Base-by-base conservation (phyloP, 176 grass and related monocot genomes). In the Cocos nucifera region DNA sequence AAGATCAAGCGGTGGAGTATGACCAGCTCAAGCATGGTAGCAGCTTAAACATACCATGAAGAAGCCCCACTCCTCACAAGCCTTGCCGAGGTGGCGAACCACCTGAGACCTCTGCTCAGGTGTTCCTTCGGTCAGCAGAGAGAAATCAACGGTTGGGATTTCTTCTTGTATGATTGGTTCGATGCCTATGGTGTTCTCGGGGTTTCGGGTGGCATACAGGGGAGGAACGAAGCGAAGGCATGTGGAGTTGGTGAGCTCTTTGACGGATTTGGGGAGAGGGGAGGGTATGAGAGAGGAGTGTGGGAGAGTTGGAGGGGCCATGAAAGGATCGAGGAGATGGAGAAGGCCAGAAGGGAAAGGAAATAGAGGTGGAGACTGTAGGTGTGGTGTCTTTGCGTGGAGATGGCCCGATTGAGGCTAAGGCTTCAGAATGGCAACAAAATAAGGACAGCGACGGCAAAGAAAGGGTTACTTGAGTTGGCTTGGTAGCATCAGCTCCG, bases 41-140 rank as follows among this genome's bases (percentile, higher is more conserved):
- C 4, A 21, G 4, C 4, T 39, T 0, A 2, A 44, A 29, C 67
- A 23, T 77, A 89, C 82, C 89, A 89, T 85, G 75, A 95, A 95
- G 53, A 85, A 89, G 56, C 82, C 85, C 82, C 89, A 86, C 21
- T 89, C 82, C 61, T 83, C 22, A 55, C 85, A 95, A 16, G 76
- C 85, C 65, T 9, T 64, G 64, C 75, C 79, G 21, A 95, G 69
- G 18, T 54, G 53, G 17, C 2, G 22, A 22, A 22, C 2, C 22
- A 1, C n/a, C n/a, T n/a, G n/a, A n/a, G n/a, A n/a, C 65, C 85
- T 76, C 25, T 73, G 30, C 4, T 75, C 53, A 7, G 79, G 32
- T 0, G 20, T 17, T 64, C 84, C 84, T 24, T 82, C 62, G 53
- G 69, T 2, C 27, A 89, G 78, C 59, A 80, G 48, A 50, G 19